Evolutionary conservation across 305 asterid species (phyloP).

Genomic region (Fraxinus sp.): DNA sequence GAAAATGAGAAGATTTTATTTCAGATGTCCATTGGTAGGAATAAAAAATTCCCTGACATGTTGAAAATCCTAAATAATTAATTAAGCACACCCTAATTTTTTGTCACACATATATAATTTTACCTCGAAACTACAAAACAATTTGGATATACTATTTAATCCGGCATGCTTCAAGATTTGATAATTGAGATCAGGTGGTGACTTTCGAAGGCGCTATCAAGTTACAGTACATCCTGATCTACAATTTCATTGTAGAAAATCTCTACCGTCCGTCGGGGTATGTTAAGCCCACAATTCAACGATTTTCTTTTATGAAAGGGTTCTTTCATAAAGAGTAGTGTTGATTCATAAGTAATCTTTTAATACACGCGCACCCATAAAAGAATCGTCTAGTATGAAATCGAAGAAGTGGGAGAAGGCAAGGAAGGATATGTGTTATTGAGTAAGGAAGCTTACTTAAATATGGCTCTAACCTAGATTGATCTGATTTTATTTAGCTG

Average conservation of each 20-base stretch:
- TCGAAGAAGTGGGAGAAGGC: not conserved
- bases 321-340: no score
- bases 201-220: not conserved
- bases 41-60: not conserved
- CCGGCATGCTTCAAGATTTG: not conserved
- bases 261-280: not conserved
- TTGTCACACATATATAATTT: not conserved
- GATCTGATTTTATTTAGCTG: no score
- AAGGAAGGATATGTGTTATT: not conserved
- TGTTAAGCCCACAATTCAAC: not conserved
- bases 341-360: no score
- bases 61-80: not conserved
- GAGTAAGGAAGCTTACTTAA: not conserved
- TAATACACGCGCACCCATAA: not conserved
- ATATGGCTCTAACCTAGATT: not conserved
- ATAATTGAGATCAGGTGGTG: not conserved
- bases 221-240: not conserved
- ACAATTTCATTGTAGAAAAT: no score
- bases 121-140: not conserved
- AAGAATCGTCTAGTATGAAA: not conserved
- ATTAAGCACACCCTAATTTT: not conserved
- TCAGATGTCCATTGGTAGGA: not conserved
- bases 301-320: not conserved
- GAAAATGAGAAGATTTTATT: not conserved
- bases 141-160: not conserved